These are phyloP conservation scores for Dendrobium officinale DNA, from an alignment of 106 monocot species.

Conservation along the genomic window DNA sequence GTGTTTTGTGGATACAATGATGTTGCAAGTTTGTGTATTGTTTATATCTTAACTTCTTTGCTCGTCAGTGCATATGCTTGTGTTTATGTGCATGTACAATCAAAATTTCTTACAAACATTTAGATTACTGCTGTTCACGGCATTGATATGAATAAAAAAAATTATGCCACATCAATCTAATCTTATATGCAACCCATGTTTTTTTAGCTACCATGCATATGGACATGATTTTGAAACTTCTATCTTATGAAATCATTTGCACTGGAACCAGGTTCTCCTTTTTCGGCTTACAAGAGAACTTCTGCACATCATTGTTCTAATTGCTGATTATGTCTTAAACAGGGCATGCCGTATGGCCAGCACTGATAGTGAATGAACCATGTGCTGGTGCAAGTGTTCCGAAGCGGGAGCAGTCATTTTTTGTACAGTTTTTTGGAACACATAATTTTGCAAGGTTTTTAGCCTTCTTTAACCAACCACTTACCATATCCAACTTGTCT, in stretches of 20 bases:
- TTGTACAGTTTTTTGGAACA: constrained; percentile 96
- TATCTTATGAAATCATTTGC: not conserved
- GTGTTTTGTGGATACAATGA: not conserved
- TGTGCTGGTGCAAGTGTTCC: constrained; percentile 29
- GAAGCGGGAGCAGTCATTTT: constrained; percentile 58
- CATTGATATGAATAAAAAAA: not conserved
- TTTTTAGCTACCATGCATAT: constrained; percentile 1
- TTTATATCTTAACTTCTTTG: not conserved
- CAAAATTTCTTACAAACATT: not conserved
- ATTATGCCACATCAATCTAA: not conserved
- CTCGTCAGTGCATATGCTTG: not conserved
- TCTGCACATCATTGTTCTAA: not conserved
- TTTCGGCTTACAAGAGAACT: not conserved
- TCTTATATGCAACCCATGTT: not conserved
- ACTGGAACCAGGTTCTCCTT: not conserved
- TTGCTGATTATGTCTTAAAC: constrained; percentile 15
- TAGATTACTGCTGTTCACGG: not conserved
- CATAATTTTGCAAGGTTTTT: constrained; percentile 97
- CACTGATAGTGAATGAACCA: constrained; percentile 74
- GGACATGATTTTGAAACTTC: not conserved
- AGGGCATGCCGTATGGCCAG: constrained; percentile 99
- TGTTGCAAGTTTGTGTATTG: not conserved
- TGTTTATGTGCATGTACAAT: not conserved
- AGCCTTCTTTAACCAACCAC: not conserved
- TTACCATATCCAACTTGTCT: not conserved